Base-by-base conservation (phyloP, 2,329 filamentous ascomycete genomes). In the Exophiala mesophila region DNA sequence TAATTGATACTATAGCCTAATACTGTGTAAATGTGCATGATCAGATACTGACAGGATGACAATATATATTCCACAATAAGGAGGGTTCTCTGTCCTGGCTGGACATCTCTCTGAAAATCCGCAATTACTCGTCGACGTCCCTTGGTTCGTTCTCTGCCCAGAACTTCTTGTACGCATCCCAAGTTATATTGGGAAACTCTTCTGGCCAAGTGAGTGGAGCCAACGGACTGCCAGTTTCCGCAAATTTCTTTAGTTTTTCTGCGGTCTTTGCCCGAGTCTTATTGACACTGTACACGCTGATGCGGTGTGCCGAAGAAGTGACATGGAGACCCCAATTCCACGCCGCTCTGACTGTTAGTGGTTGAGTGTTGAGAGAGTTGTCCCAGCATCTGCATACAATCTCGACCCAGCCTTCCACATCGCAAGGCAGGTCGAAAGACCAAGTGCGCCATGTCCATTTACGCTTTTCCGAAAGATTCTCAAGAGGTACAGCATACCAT, bases 391-490 rank as follows among this genome's bases (percentile, higher is more conserved):
- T 65, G 20, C 69, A 70, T 0, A 74, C 69, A 26, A 81, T 63
- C 56, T 81, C 77, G 15, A 76, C 55, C 77, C 77, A 80, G 0
- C 77, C 76, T 49, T 80, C 76, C 0, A 70, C 70, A 36, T 80
- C 76, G 42, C 77, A 76, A 0, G 81, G 81, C 1, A 85, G 55
- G 2, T 82, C 76, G 1, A 72, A 69, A 40, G 74, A 65, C 82
- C 81, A 85, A 0, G 70, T 70, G 10, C 81, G 63, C 82, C 81
- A 86, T 0, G 76, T 72, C 54, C 74, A 77, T 35, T 70, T 76
- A 33, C 76, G 72, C 61, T 85, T 85, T 51, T 68, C 70, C 2
- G 72, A 76, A 46, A 85, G 47, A 2, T 81, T 77, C 33, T 79
- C 70, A 1, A 64, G 63, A 0, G 79, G 79, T 0, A 83, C 75